Conservation (phyloP, 352 stramenopile species). For the Phytopythium litorale region DNA sequence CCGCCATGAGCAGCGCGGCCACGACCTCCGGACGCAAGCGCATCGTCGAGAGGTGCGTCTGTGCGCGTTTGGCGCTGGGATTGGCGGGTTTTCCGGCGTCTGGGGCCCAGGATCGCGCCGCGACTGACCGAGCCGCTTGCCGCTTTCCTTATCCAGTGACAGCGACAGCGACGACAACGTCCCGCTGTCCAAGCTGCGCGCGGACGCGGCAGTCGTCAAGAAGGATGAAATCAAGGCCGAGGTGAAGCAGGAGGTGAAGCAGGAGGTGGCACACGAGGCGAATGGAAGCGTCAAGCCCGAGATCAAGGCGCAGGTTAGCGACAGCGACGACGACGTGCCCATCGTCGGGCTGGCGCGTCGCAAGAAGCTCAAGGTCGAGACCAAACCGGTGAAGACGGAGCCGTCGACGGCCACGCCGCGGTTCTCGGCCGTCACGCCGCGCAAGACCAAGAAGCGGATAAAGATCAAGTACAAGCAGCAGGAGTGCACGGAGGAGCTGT, state of each 20-base stretch:
- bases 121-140: slow-evolving; percentile 13
- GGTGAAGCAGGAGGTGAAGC: slow-evolving; percentile 21
- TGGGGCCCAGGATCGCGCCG: slow-evolving; percentile 9
- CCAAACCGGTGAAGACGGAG: slow-evolving; percentile 19
- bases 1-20: slow-evolving; percentile 19
- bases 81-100: neutral
- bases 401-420: slow-evolving; percentile 10
- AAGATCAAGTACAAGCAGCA: slow-evolving; percentile 88
- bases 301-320: slow-evolving; percentile 22
- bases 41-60: slow-evolving; percentile 39
- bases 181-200: slow-evolving; percentile 62
- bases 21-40: slow-evolving; percentile 21
- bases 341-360: slow-evolving; percentile 57
- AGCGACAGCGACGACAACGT: slow-evolving; percentile 82
- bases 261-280: slow-evolving; percentile 23
- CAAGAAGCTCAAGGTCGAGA: slow-evolving; percentile 63
- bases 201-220: slow-evolving; percentile 10
- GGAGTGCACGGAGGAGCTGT: slow-evolving; percentile 79
- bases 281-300: slow-evolving; percentile 26
- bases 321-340: slow-evolving; percentile 72
- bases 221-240: slow-evolving; percentile 16
- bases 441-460: slow-evolving; percentile 58
- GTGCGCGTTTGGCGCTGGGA: neutral
- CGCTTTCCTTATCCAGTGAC: slow-evolving; percentile 23
- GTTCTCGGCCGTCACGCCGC: slow-evolving; percentile 14